Conservation (phyloP, 345 rosid genomes). For the Raphanus sativus region DNA sequence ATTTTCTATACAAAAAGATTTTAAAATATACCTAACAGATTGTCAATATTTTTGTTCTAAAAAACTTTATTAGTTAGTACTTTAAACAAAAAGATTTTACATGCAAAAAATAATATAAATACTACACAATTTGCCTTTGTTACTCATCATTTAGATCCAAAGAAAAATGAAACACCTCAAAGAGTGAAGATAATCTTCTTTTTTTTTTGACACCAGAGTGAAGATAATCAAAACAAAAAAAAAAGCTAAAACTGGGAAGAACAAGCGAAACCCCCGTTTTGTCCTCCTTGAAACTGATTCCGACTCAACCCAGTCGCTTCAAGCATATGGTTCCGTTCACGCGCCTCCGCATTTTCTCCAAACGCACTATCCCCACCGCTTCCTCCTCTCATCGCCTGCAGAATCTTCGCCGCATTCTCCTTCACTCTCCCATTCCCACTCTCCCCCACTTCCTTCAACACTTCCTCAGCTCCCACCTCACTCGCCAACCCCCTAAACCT, state of each 20-base stretch:
- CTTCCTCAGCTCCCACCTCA: conserved; percentile 59
- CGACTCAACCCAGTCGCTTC: conserved; percentile 55
- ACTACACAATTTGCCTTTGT: too few relatives aligned
- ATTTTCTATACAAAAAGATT: too few relatives aligned
- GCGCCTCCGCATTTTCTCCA: conserved; percentile 45
- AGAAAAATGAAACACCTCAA: too few relatives aligned
- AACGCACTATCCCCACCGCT: conserved; percentile 38
- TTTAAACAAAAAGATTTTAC: too few relatives aligned
- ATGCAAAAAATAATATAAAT: too few relatives aligned
- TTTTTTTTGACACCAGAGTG: too few relatives aligned
- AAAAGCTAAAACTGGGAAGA: conserved; percentile 49
- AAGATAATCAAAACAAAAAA: neutral
- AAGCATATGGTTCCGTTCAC: conserved; percentile 61
- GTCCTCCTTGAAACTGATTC: conserved; percentile 45
- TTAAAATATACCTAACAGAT: too few relatives aligned
- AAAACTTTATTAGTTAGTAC: too few relatives aligned
- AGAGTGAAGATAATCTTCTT: too few relatives aligned
- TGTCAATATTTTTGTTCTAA: too few relatives aligned
- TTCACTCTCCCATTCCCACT: conserved; percentile 50
- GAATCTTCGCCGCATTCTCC: conserved; percentile 61
- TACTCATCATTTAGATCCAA: too few relatives aligned
- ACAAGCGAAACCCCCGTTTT: conserved; percentile 39
- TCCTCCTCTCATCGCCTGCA: conserved; percentile 53
- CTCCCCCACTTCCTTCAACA: conserved; percentile 55
- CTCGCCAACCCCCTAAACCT: conserved; percentile 80